Evolutionary conservation across 345 rosid genomes (phyloP), one percentile per base, ranked within the genome.

Genomic region (Iberis pinnata): DNA sequence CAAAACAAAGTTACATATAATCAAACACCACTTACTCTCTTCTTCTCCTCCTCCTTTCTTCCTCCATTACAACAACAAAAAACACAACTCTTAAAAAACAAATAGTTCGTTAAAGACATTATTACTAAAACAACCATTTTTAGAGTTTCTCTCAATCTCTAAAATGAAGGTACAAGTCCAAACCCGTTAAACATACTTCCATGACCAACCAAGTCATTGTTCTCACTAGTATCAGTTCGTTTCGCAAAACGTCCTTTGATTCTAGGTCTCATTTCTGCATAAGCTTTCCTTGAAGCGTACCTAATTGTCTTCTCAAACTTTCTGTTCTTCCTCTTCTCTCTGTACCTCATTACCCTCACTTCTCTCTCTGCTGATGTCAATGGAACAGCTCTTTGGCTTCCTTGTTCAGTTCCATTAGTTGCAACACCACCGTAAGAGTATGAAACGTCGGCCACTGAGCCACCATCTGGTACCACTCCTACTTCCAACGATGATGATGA

Each of bases 221-320:
- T 66, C 60, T 66, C 76, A 5, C 60, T 74, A 0, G 43, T 20
- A 2, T 81, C 93, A 0, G 78, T 32, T n/a, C 86, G 88, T 53
- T 88, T 88, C 8, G 94, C 94, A 58, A 93, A 88, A 62, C 99
- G 62, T 8, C 97, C 99, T 22, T 88, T 93, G 73, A 93, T 93
- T 9, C 97, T 64, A 0, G 95, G 99, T 72, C 97, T 69, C 63
- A 82, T 83, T 72, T 93, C 95, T 0, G 97, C 95, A 29, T 86
- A 88, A 0, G 99, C 99, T 65, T 93, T 88, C 37, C 99, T 51
- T 0, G 99, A 88, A 1, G 95, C 94, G 50, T 88, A 93, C 18
- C 94, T 75, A 22, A 88, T 93, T 10, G 97, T 93, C 82, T 93
- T 93, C 95, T 88, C 92, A 59, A 93, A 88, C 74, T 79, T 93